phyloP scores from a whole-genome alignment of 2,329 filamentous ascomycete species.

The Calycina herbarum region DNA sequence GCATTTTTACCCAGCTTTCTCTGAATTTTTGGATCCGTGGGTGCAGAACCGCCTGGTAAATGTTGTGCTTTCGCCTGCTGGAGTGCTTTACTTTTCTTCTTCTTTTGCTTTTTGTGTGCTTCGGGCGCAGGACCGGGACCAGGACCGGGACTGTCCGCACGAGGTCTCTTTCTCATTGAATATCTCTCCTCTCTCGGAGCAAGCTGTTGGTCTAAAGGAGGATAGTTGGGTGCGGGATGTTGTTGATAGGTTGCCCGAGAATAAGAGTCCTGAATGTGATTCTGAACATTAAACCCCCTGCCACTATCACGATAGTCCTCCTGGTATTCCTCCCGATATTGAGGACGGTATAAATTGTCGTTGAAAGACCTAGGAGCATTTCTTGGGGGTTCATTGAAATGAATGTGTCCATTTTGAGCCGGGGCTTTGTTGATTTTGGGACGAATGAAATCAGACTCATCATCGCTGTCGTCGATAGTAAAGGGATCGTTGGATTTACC shows the following conservation, averaged over 20 bases:
- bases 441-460: constrained; percentile 34
- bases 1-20: background rate
- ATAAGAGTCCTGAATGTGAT: background rate
- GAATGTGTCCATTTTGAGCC: constrained; percentile 22
- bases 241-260: background rate
- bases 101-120: background rate
- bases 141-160: background rate
- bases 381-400: constrained; percentile 16
- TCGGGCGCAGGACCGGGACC: background rate
- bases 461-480: constrained; percentile 33
- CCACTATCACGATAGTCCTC: constrained; percentile 4
- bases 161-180: background rate
- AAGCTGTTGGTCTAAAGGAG: background rate
- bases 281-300: constrained; percentile 3
- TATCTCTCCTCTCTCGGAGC: background rate
- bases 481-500: constrained; percentile 33
- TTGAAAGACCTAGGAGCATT: background rate
- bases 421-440: constrained; percentile 26
- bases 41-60: background rate
- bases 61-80: background rate
- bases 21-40: background rate
- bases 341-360: constrained; percentile 6
- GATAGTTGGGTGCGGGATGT: background rate
- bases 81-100: background rate
- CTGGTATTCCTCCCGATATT: no score